Base-by-base conservation (phyloP, 495 filamentous ascomycete genomes). In the Podospora appendiculata region DNA sequence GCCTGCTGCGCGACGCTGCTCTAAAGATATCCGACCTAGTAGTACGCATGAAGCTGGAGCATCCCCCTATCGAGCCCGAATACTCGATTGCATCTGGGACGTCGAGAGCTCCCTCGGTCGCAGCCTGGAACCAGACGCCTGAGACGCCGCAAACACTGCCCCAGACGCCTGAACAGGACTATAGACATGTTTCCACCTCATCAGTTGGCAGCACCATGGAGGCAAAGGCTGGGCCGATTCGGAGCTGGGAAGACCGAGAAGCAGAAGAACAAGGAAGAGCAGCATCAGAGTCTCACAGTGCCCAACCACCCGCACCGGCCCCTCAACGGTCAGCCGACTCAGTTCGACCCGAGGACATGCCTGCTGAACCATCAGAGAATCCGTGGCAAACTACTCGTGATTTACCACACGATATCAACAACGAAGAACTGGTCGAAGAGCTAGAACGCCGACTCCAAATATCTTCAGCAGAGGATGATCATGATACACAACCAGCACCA, bases 31-130 rank as follows among this genome's bases (percentile, higher is more conserved):
- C 57, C 42, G 68, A 72, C 46, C 65, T 70, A 38, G 53, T 74
- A 5, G 63, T 66, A 50, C 57, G 68, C 25, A 70, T 72, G 69
- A 74, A 70, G 50, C 64, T 72, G 10, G 61, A 60, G 53, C 56
- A 61, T 32, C 61, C 64, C 8, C 38, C 41, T 32, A 36, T 34
- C 41, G 57, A 55, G 42, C 34, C 48, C 41, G 61, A 53, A 42
- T 16, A 47, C 16, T 50, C 50, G 8, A 44, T 57, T 13, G 43
- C 49, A 34, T 59, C 62, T 25, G 48, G 32, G 19, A 51, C 51
- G 40, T 32, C 58, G 25, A 51, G 49, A 39, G 33, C 49, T 36
- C 40, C 40, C 4, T 51, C 49, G n/a, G 11, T 45, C 17, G 19
- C 32, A 32, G 16, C 41, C 17, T 14, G 8, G 41, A 17, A 11